These are phyloP conservation scores for Barbatosphaeria neglecta DNA, from an alignment of 495 filamentous ascomycete species.

Conservation along the genomic window DNA sequence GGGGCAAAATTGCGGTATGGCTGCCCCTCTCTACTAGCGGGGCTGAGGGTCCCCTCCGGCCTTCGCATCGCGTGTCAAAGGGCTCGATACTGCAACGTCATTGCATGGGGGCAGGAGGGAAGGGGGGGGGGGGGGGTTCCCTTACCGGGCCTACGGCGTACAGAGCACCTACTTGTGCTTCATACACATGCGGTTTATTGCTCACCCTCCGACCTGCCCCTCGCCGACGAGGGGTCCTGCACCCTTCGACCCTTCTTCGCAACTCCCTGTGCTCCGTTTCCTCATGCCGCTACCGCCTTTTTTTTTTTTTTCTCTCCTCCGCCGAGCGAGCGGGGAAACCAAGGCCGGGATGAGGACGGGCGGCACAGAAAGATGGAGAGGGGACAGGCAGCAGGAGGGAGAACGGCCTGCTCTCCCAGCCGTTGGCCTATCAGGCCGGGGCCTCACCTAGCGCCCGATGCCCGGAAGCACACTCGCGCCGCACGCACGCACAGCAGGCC, in stretches of 20 bases:
- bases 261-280: no score
- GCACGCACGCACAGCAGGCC: no score
- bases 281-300: no score
- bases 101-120: not conserved
- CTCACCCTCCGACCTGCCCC: no score
- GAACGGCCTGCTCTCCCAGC: not conserved
- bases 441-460: not conserved
- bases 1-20: not conserved
- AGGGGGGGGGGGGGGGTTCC: not conserved
- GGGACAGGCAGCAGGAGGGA: not conserved
- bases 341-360: not conserved
- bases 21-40: not conserved
- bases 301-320: no score
- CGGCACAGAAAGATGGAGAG: not conserved
- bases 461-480: not conserved
- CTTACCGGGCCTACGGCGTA: no score
- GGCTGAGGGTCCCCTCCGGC: no score
- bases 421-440: not conserved
- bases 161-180: no score
- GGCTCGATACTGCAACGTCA: not conserved
- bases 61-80: not conserved
- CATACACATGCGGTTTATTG: no score
- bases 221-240: no score
- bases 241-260: no score
- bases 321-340: no score